A percentile compares a stretch with the other conserved stretches of the same genome.
Evolutionary conservation across 1,284 basidiomycete genomes (phyloP).

Genomic region (Trichosporon inkin): DNA sequence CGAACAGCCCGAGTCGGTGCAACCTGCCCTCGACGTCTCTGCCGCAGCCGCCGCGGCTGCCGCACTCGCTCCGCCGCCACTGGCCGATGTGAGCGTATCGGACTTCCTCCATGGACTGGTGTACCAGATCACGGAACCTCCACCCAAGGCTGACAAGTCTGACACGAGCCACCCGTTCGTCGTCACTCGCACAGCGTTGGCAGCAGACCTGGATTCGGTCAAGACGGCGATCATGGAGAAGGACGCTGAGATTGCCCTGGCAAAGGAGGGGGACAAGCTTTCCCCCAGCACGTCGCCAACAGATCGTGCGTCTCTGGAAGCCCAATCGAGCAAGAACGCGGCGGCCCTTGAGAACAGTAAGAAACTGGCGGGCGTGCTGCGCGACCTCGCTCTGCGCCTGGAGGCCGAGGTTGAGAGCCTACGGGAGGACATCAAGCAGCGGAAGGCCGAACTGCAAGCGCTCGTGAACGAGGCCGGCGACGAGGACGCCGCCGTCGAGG

Average conservation of each 20-base stretch:
- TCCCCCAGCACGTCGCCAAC: background rate
- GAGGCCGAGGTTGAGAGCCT: background rate
- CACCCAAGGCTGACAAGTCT: background rate
- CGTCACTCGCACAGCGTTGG: slow-evolving; percentile 17
- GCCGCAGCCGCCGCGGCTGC: background rate
- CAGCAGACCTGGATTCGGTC: slow-evolving; percentile 17
- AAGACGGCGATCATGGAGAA: slow-evolving; percentile 17
- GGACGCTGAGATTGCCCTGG: slow-evolving; percentile 15
- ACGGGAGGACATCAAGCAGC: slow-evolving; percentile 4
- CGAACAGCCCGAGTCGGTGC: background rate
- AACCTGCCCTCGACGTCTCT: background rate
- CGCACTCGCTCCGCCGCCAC: background rate
- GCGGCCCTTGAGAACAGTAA: slow-evolving; percentile 10
- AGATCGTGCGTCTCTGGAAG: slow-evolving; percentile 13
- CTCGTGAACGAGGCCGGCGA: background rate
- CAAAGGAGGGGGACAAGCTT: background rate
- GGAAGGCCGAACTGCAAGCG: slow-evolving; percentile 17
- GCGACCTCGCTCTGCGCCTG: slow-evolving; percentile 17
- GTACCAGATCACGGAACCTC: slow-evolving; percentile 9
- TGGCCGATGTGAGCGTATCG: slow-evolving; percentile 1
- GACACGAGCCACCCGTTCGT: slow-evolving; percentile 15
- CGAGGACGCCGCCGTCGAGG: slow-evolving; percentile 4
- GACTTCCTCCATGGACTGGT: slow-evolving; percentile 26
- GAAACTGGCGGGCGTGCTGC: slow-evolving; percentile 15
- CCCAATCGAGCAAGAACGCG: slow-evolving; percentile 3